A percentile compares a stretch with the other conserved stretches of the same genome.
Conservation (phyloP, 768 basidiomycete genomes). For the Floccularia luteovirens region DNA sequence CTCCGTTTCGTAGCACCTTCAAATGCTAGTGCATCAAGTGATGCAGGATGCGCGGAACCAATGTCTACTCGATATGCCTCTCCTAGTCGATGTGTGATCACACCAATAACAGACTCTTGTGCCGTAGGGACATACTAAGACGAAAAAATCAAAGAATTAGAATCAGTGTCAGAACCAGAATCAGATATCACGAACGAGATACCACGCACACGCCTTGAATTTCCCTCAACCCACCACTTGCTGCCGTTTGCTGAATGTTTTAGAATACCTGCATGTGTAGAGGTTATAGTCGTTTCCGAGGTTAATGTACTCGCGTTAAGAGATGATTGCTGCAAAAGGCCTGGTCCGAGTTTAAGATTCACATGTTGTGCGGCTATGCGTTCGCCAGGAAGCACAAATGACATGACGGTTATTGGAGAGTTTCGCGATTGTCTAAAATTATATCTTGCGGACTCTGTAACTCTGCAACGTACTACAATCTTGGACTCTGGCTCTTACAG, state of each 20-base stretch:
- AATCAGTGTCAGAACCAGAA: slow-evolving; percentile 2
- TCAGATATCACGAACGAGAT: slow-evolving; percentile 2
- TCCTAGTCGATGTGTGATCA: slow-evolving; percentile 71
- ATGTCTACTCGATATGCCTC: slow-evolving; percentile 95
- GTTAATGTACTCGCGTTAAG: slow-evolving; percentile 16
- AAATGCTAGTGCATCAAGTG: slow-evolving; percentile 86
- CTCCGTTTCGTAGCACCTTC: slow-evolving; percentile 95
- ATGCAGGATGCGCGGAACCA: slow-evolving; percentile 79
- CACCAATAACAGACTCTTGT: slow-evolving; percentile 85
- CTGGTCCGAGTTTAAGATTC: slow-evolving; percentile 84
- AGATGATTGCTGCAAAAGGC: slow-evolving; percentile 47
- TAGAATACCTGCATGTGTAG: slow-evolving; percentile 66
- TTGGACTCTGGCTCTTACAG: neutral
- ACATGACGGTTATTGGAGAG: slow-evolving; percentile 20
- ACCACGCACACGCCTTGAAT: slow-evolving; percentile 68
- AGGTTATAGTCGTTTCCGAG: slow-evolving; percentile 29
- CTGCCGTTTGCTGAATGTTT: slow-evolving; percentile 65
- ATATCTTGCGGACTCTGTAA: neutral
- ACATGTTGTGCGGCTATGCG: slow-evolving; percentile 63
- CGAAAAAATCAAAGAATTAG: slow-evolving; percentile 7
- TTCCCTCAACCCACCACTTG: slow-evolving; percentile 87
- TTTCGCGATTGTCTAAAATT: neutral
- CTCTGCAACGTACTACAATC: too few species aligned
- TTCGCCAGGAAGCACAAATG: slow-evolving; percentile 78
- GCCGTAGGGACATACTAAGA: slow-evolving; percentile 83